Evolutionary conservation across 208 protist genomes (phyloP).

Genomic region (Vickermania spadyakhi): DNA sequence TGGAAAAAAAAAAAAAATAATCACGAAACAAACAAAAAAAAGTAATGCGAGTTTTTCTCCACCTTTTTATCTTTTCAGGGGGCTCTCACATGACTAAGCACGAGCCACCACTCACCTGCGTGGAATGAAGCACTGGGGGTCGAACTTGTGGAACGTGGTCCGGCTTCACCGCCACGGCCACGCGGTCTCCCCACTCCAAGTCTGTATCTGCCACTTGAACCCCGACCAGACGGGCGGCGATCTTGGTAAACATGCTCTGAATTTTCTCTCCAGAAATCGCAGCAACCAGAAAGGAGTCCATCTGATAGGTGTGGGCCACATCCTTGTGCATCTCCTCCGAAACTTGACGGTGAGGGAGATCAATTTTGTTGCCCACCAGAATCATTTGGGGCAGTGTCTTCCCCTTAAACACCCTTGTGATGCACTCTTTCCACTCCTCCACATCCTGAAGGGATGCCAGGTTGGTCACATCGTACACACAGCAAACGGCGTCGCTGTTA

Average conservation of each 20-base stretch:
- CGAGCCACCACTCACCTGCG: neutral
- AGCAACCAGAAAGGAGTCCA: slow-evolving; percentile 70
- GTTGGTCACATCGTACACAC: slow-evolving; percentile 94
- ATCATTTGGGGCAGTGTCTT: slow-evolving; percentile 46
- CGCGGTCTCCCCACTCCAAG: slow-evolving; percentile 46
- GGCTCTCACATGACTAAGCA: slow-evolving; percentile 13
- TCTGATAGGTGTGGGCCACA: slow-evolving; percentile 50
- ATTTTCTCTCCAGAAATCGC: slow-evolving; percentile 90
- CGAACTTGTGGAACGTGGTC: slow-evolving; percentile 11
- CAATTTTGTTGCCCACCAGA: slow-evolving; percentile 89
- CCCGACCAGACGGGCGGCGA: slow-evolving; percentile 83
- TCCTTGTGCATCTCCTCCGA: slow-evolving; percentile 47
- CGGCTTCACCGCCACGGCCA: slow-evolving; percentile 37
- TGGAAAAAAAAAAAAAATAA: slow-evolving; percentile 1
- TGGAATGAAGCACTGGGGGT: slow-evolving; percentile 2
- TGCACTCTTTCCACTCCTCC: slow-evolving; percentile 83
- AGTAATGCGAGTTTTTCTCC: neutral
- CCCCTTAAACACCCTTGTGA: slow-evolving; percentile 9
- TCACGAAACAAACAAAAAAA: slow-evolving; percentile 2
- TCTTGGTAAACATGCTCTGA: slow-evolving; percentile 59
- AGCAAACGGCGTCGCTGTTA: slow-evolving; percentile 82
- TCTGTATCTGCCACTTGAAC: slow-evolving; percentile 63
- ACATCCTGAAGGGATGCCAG: slow-evolving; percentile 87
- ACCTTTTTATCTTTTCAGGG: too few species aligned
- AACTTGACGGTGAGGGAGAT: slow-evolving; percentile 84